Evolutionary conservation across 164 flowering plant genomes (phyloP).

Genomic region (Sedum album): DNA sequence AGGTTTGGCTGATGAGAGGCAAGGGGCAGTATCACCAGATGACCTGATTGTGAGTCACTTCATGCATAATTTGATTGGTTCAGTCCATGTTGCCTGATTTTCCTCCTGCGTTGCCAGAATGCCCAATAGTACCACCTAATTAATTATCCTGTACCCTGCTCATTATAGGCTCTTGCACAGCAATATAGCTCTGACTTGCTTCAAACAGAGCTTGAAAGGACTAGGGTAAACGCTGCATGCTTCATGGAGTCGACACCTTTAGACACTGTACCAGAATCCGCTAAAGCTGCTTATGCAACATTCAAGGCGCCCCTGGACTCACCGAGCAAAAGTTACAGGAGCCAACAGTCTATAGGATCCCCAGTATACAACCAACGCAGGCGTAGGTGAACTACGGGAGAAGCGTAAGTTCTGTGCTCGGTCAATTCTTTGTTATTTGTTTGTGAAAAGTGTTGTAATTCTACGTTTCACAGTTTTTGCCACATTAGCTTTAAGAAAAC

Average conservation of each 20-base stretch:
- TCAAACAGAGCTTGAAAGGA: conserved; percentile 79
- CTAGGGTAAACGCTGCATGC: conserved; percentile 87
- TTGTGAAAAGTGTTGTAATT: conserved; percentile 8
- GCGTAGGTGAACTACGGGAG: conserved; percentile 34
- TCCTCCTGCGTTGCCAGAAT: neutral
- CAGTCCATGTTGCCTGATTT: neutral
- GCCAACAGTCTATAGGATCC: conserved; percentile 41
- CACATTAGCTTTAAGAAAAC: neutral
- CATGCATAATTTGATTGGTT: neutral
- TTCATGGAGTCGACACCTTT: conserved; percentile 66
- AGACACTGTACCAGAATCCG: conserved; percentile 67
- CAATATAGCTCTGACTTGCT: conserved; percentile 84
- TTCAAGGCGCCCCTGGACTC: conserved; percentile 60
- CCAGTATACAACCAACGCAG: conserved; percentile 55
- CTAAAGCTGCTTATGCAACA: conserved; percentile 54
- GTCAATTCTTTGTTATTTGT: conserved; percentile 9
- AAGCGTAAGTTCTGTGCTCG: neutral
- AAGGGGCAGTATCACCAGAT: conserved; percentile 79
- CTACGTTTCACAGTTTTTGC: neutral
- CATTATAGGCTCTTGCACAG: conserved; percentile 80
- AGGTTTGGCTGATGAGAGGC: conserved; percentile 62
- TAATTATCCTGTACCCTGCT: neutral
- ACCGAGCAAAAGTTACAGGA: conserved; percentile 48
- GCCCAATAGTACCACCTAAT: neutral
- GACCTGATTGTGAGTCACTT: conserved; percentile 73